phyloP scores from a whole-genome alignment of 805 yeast genomes.

The Metschnikowia picachoensis region DNA sequence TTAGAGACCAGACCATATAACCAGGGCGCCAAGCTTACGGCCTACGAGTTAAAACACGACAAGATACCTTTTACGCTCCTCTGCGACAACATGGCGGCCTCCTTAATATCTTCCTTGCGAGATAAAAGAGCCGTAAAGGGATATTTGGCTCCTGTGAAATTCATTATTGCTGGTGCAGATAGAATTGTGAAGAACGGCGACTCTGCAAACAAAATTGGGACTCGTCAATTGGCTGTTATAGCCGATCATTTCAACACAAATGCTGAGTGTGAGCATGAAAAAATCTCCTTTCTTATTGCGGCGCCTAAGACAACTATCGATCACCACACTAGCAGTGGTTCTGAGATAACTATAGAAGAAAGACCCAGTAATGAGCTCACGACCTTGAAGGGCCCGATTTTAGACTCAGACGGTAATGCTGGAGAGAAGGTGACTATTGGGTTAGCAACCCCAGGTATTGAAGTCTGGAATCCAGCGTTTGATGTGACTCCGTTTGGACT shows the following conservation, averaged over 20 bases:
- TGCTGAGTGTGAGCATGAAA: conserved; percentile 27
- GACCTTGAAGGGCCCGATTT: conserved; percentile 58
- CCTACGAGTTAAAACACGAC: conserved; percentile 85
- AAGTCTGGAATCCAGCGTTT: conserved; percentile 95
- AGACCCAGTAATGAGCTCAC: conserved; percentile 80
- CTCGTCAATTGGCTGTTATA: conserved; percentile 78
- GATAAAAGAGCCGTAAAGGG: conserved; percentile 23
- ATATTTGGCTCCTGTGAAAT: conserved; percentile 65
- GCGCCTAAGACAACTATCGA: conserved; percentile 95
- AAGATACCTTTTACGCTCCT: conserved; percentile 82
- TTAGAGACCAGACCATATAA: conserved; percentile 95
- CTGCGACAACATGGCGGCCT: conserved; percentile 89
- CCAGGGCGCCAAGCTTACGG: conserved; percentile 92
- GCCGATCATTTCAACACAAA: conserved; percentile 48
- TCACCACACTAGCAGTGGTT: conserved; percentile 59
- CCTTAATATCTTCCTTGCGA: conserved; percentile 52
- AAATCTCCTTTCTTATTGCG: conserved; percentile 83
- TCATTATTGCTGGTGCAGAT: conserved; percentile 93
- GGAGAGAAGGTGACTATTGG: conserved; percentile 53
- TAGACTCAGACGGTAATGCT: conserved; percentile 23
- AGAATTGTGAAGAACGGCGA: conserved; percentile 92
- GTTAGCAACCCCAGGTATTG: conserved; percentile 78
- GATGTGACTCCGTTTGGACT: conserved; percentile 84
- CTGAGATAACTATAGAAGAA: conserved; percentile 78
- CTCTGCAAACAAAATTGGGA: conserved; percentile 95